phyloP scores from a whole-genome alignment of 2,329 filamentous ascomycete genomes.

The Trichoderma asperellum region DNA sequence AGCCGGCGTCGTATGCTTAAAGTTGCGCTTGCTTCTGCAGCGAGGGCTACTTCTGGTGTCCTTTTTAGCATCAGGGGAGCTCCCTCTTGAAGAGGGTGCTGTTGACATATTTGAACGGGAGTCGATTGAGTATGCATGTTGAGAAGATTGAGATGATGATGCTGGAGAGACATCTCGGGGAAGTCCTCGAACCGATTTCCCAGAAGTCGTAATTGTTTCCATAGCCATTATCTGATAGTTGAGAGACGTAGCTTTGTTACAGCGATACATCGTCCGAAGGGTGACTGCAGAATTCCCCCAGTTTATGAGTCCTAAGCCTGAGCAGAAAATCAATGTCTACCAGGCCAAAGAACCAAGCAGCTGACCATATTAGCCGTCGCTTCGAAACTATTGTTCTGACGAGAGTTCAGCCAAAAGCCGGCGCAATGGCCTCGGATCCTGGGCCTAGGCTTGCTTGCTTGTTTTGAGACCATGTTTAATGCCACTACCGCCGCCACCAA shows the following conservation, averaged over 20 bases:
- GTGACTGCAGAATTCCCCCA: background rate
- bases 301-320: background rate
- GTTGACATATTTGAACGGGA: conserved; percentile 20
- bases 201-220: background rate
- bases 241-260: background rate
- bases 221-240: background rate
- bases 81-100: conserved; percentile 10
- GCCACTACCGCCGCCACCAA: conserved; percentile 24
- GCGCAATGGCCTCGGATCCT: background rate
- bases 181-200: background rate
- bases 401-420: background rate
- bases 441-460: background rate
- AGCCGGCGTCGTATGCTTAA: background rate
- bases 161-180: conserved; percentile 20
- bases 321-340: background rate
- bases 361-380: background rate
- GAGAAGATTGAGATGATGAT: conserved; percentile 10
- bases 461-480: background rate
- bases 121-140: background rate
- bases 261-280: background rate
- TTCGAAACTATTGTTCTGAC: conserved; percentile 13
- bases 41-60: conserved; percentile 20
- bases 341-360: background rate
- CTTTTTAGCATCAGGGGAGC: background rate
- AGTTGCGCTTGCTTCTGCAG: background rate